phyloP scores from a whole-genome alignment of 1,284 basidiomycete species.

The Sparassis latifolia region DNA sequence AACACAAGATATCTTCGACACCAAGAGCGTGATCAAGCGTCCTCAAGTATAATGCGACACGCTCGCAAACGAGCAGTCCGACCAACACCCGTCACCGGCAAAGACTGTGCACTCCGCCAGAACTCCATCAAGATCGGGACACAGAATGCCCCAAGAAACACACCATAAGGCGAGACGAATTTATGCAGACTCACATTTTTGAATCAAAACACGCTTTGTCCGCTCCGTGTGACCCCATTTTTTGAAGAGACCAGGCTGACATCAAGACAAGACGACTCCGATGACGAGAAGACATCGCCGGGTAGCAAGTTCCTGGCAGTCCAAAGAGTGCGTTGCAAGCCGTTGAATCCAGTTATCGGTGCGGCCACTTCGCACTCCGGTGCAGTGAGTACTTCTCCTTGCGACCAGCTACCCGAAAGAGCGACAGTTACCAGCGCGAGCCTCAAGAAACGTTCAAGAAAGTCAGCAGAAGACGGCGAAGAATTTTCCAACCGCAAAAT shows the following conservation, averaged over 20 bases:
- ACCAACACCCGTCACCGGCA: neutral
- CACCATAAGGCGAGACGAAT: neutral
- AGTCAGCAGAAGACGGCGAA: neutral
- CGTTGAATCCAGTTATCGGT: neutral
- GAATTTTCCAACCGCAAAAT: neutral
- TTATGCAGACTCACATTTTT: neutral
- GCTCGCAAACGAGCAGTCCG: neutral
- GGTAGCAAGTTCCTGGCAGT: neutral
- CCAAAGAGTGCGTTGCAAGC: neutral
- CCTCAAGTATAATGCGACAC: neutral
- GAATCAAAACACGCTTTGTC: no score
- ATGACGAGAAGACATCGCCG: no score
- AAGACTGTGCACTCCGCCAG: neutral
- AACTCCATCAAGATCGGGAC: neutral
- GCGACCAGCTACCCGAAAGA: no score
- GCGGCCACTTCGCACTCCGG: neutral
- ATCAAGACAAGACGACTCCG: no score
- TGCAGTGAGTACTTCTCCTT: no score
- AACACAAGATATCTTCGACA: neutral
- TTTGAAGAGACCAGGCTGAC: no score
- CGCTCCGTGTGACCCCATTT: no score
- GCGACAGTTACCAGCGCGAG: neutral
- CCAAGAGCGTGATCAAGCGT: neutral
- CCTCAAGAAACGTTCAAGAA: neutral
- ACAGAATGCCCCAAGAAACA: neutral